Conservation (phyloP, 768 basidiomycete genomes). For the Cyathus striatus region DNA sequence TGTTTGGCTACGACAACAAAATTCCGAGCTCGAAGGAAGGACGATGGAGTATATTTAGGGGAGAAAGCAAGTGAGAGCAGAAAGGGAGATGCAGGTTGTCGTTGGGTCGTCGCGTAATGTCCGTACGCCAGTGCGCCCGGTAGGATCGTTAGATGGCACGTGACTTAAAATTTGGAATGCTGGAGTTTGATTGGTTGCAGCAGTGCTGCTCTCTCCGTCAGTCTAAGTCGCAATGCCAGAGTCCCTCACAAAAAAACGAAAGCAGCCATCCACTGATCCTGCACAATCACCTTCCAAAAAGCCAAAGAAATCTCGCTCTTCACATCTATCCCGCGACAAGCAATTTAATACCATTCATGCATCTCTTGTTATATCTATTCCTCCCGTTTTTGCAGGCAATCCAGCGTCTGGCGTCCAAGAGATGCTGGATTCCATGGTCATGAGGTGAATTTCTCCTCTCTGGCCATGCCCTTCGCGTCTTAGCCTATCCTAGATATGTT, state of each 20-base stretch:
- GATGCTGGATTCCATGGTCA: constrained; percentile 90
- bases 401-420: constrained; percentile 76
- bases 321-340: constrained; percentile 26
- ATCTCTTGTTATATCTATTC: constrained; percentile 67
- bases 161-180: too few species aligned
- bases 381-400: constrained; percentile 76
- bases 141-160: too few species aligned
- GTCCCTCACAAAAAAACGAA: constrained; percentile 28
- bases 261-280: constrained; percentile 20
- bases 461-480: constrained; percentile 1
- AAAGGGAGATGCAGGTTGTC: too few species aligned
- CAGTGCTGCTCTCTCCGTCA: too few species aligned
- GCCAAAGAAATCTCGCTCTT: constrained; percentile 34
- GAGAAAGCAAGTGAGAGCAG: too few species aligned
- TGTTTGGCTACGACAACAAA: too few species aligned
- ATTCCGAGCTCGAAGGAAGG: too few species aligned
- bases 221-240: too few species aligned
- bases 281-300: constrained; percentile 21
- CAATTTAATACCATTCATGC: constrained; percentile 64
- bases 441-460: constrained; percentile 59
- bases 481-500: constrained; percentile 60
- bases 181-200: too few species aligned
- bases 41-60: too few species aligned
- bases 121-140: too few species aligned
- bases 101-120: too few species aligned